phyloP scores from a whole-genome alignment of 169 alveolate genomes.

The Plasmodium chabaudi region DNA sequence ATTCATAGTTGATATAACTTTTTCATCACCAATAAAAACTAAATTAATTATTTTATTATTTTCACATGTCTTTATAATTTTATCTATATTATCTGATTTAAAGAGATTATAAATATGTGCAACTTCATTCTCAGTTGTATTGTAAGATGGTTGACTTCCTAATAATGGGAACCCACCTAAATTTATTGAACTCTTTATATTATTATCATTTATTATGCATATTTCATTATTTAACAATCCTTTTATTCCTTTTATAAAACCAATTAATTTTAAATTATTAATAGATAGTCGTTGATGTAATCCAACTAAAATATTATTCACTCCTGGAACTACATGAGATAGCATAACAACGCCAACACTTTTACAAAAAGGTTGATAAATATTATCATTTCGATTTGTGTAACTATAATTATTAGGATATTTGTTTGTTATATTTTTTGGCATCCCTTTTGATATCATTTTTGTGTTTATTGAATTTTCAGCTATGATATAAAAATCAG shows the following conservation, averaged over 20 bases:
- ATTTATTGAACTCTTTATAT: conserved; percentile 14
- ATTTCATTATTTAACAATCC: conserved; percentile 35
- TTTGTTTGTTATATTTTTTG: too few relatives aligned
- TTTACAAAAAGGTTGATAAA: neutral
- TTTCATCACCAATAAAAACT: conserved; percentile 66
- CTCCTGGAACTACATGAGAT: conserved; percentile 36
- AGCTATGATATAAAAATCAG: conserved; percentile 5
- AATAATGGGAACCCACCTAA: conserved; percentile 39
- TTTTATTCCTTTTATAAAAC: conserved; percentile 22
- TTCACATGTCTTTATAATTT: conserved; percentile 20
- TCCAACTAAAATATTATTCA: conserved; percentile 37
- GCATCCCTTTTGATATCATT: too few relatives aligned
- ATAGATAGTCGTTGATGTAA: conserved; percentile 41
- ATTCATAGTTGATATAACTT: conserved; percentile 37
- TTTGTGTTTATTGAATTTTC: neutral
- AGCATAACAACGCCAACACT: conserved; percentile 35
- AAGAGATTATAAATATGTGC: conserved; percentile 2
- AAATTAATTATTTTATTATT: conserved; percentile 18
- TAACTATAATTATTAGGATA: too few relatives aligned
- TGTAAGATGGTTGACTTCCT: conserved; percentile 13
- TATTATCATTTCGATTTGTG: too few relatives aligned
- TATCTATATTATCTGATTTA: neutral
- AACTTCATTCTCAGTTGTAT: neutral
- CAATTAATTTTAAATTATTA: conserved; percentile 29
- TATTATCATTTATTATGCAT: conserved; percentile 31